phyloP scores from a whole-genome alignment of 495 filamentous ascomycete genomes.

The Neurospora tetraspora region DNA sequence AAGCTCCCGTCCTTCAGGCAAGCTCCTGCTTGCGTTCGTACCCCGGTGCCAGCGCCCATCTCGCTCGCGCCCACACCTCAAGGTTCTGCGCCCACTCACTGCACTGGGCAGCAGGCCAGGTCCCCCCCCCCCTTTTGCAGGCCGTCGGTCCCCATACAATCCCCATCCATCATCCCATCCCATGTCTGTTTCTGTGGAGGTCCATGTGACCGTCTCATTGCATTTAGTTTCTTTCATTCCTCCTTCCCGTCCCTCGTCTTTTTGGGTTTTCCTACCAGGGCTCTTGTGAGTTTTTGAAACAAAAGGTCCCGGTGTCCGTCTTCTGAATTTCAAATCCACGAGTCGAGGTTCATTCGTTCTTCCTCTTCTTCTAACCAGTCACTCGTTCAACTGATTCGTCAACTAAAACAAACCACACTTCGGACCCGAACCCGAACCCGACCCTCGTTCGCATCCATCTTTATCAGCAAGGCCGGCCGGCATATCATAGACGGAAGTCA shows the following conservation, averaged over 20 bases:
- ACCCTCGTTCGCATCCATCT: neutral
- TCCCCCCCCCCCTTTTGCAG: neutral
- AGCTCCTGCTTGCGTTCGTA: neutral
- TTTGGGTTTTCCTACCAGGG: neutral
- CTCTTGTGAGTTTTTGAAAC: neutral
- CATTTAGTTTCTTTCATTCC: neutral
- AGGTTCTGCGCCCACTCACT: neutral
- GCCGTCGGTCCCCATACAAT: neutral
- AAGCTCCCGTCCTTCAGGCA: neutral
- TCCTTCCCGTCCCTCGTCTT: neutral
- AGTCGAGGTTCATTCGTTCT: neutral
- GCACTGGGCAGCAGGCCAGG: neutral
- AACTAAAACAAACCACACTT: neutral
- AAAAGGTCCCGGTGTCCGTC: neutral
- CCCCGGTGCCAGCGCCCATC: neutral
- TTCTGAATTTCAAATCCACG: neutral
- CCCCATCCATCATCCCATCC: neutral
- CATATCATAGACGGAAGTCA: neutral
- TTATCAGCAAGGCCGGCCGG: neutral
- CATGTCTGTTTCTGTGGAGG: neutral
- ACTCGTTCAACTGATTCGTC: neutral
- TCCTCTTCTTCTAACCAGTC: neutral
- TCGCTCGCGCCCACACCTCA: neutral
- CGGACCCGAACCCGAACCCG: neutral
- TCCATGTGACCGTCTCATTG: neutral